A percentile compares a stretch with the other conserved stretches of the same genome.
Evolutionary conservation across 1,139 yeast species (phyloP).

Genomic region (Magnusiomyces fungicola): DNA sequence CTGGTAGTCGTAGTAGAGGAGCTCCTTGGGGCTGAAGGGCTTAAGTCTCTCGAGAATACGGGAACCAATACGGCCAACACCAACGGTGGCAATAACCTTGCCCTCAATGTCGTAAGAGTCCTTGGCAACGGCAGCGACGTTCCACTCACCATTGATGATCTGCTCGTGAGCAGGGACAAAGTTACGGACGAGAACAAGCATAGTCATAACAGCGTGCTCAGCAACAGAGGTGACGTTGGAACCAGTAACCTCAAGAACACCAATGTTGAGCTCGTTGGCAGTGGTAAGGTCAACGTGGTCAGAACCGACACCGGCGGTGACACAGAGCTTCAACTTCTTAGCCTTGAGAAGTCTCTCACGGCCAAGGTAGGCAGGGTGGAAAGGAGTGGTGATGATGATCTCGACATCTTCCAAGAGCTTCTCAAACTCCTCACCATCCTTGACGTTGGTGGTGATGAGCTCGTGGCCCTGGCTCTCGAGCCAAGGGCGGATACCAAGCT

Average conservation of each 20-base stretch:
- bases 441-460: slow-evolving; percentile 56
- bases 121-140: slow-evolving; percentile 71
- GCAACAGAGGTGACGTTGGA: slow-evolving; percentile 77
- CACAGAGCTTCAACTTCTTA: slow-evolving; percentile 60
- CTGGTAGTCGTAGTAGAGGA: slow-evolving; percentile 72
- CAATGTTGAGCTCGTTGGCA: slow-evolving; percentile 55
- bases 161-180: slow-evolving; percentile 74
- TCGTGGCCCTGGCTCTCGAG: slow-evolving; percentile 63
- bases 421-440: slow-evolving; percentile 65
- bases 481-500: slow-evolving; percentile 61
- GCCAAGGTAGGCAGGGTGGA: slow-evolving; percentile 74
- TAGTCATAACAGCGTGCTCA: slow-evolving; percentile 73
- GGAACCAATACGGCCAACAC: slow-evolving; percentile 78
- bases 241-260: slow-evolving; percentile 77
- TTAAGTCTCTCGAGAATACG: slow-evolving; percentile 65
- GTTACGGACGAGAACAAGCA: slow-evolving; percentile 64
- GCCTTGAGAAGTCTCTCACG: slow-evolving; percentile 61
- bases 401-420: slow-evolving; percentile 64
- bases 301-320: slow-evolving; percentile 83
- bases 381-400: slow-evolving; percentile 72
- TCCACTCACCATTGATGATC: slow-evolving; percentile 57
- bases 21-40: slow-evolving; percentile 68
- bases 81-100: slow-evolving; percentile 70
- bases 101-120: slow-evolving; percentile 70
- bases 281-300: slow-evolving; percentile 73